These are phyloP conservation scores for Candida mesenterica DNA, from an alignment of 1,139 yeast species.

Conservation along the genomic window DNA sequence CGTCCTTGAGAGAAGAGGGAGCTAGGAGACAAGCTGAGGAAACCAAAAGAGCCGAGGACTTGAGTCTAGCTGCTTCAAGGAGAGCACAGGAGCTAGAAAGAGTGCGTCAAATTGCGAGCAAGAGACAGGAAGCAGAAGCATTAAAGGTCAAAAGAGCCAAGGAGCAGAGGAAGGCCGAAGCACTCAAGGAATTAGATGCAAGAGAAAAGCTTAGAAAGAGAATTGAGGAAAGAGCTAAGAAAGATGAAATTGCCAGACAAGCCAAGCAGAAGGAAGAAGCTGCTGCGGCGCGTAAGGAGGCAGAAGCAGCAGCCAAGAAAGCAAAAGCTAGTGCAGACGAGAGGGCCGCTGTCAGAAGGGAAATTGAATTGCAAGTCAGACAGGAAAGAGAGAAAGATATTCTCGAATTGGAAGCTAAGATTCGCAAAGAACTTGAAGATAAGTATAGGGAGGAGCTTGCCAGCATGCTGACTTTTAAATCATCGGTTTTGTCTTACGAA, in stretches of 20 bases:
- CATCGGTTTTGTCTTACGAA: too few species aligned
- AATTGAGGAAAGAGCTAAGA: constrained; percentile 8
- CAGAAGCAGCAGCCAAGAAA: not conserved
- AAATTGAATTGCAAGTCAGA: constrained; percentile 3
- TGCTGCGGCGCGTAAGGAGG: constrained; percentile 3
- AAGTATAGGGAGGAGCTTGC: constrained; percentile 10
- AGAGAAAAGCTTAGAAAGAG: constrained; percentile 15
- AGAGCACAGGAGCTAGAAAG: constrained; percentile 12
- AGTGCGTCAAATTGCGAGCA: too few species aligned
- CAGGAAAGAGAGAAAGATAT: constrained; percentile 6
- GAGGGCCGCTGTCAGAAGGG: constrained; percentile 1
- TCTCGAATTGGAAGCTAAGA: constrained; percentile 4
- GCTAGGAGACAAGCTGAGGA: not conserved
- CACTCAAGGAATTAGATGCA: constrained; percentile 14
- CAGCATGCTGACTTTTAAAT: not conserved
- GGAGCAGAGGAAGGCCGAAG: constrained; percentile 7
- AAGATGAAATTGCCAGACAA: constrained; percentile 8
- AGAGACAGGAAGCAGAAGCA: constrained; percentile 9
- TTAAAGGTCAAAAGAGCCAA: constrained; percentile 1
- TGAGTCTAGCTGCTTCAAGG: too few species aligned
- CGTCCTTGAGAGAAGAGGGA: constrained; percentile 3
- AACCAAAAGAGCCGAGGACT: too few species aligned
- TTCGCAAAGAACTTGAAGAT: constrained; percentile 7
- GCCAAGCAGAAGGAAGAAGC: constrained; percentile 9
- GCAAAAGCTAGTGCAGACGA: constrained; percentile 4